A percentile compares a stretch with the other conserved stretches of the same genome.
Evolutionary conservation across 495 filamentous ascomycete genomes (phyloP).

Genomic region (Penicillium canariense): DNA sequence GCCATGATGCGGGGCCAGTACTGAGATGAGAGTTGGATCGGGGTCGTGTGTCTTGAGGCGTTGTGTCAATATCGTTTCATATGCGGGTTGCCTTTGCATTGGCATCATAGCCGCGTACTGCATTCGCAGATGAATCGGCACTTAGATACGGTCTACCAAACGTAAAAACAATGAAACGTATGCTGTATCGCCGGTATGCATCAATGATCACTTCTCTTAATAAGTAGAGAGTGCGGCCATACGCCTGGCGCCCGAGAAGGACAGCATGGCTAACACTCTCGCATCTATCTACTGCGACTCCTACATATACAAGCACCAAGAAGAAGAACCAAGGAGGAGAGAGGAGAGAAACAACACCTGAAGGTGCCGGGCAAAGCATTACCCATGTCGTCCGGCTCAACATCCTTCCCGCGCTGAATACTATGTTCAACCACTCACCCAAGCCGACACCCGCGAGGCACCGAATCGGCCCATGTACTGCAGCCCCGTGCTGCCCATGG

Average conservation of each 20-base stretch:
- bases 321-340: not conserved
- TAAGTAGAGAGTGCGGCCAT: too few species aligned
- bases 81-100: too few species aligned
- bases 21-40: not conserved
- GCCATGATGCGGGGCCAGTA: conserved; percentile 45
- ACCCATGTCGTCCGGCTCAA: not conserved
- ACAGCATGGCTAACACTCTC: not conserved
- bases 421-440: conserved; percentile 75
- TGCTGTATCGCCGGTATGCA: too few species aligned
- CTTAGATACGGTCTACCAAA: too few species aligned
- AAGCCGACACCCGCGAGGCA: conserved; percentile 75
- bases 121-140: too few species aligned
- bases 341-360: not conserved
- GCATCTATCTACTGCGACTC: not conserved
- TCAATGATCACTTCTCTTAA: too few species aligned
- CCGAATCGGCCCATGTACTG: conserved; percentile 85
- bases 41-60: not conserved
- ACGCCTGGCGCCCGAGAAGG: too few species aligned
- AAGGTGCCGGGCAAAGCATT: not conserved
- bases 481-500: conserved; percentile 88
- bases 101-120: too few species aligned
- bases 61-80: too few species aligned
- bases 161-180: too few species aligned
- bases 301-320: not conserved
- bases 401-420: not conserved